A percentile compares a stretch with the other conserved stretches of the same genome.
Conservation (phyloP, 768 basidiomycete genomes). For the Pleurotus sapidus region DNA sequence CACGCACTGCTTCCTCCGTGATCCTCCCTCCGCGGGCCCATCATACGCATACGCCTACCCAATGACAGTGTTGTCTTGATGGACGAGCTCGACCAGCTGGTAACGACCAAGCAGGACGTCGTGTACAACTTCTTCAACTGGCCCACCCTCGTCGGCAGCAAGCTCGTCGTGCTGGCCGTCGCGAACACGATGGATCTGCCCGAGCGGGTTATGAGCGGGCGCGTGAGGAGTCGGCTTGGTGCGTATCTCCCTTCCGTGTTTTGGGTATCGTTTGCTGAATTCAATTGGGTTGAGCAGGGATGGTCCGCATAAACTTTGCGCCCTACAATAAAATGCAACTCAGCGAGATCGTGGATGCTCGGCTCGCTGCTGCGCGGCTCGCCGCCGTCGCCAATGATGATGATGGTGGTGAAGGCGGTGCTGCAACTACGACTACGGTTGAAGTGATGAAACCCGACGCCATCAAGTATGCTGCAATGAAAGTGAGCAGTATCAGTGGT, state of each 20-base stretch:
- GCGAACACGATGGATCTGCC: conserved; percentile 99
- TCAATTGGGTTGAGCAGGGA: conserved; percentile 46
- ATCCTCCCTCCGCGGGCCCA: no score
- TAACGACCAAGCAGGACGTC: conserved; percentile 96
- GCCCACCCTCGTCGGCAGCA: conserved; percentile 87
- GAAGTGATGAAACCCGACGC: conserved; percentile 65
- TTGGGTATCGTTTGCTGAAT: neutral
- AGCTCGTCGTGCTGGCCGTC: conserved; percentile 92
- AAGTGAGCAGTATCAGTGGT: conserved; percentile 73
- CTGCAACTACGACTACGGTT: conserved; percentile 41
- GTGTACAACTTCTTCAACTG: conserved; percentile 99
- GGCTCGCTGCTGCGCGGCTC: conserved; percentile 54
- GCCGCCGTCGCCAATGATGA: no score
- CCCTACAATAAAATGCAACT: conserved; percentile 82
- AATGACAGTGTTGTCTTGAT: conserved; percentile 83
- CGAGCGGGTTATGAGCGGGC: conserved; percentile 87
- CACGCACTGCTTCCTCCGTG: no score
- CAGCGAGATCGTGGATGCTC: conserved; percentile 81
- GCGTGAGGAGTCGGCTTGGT: conserved; percentile 92
- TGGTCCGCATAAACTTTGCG: conserved; percentile 89
- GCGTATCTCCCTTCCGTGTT: conserved; percentile 14
- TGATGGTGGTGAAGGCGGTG: conserved; percentile 27
- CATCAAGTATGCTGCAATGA: conserved; percentile 80
- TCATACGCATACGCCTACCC: neutral
- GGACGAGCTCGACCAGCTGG: conserved; percentile 97